phyloP scores from a whole-genome alignment of 768 basidiomycete genomes.

The Amanita jacksonii region DNA sequence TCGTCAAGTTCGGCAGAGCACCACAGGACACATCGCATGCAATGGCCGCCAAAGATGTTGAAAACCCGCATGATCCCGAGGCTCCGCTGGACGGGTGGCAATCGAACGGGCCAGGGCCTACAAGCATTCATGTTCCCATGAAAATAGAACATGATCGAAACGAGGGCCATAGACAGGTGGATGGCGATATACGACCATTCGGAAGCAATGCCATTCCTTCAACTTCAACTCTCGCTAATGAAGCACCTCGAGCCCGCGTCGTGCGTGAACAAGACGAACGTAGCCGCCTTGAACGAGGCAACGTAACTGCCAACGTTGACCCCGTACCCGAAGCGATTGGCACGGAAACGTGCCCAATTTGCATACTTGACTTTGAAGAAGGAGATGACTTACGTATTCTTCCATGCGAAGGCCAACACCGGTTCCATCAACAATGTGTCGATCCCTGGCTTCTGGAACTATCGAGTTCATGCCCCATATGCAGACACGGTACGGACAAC shows the following conservation, averaged over 20 bases:
- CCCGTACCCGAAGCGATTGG: constrained; percentile 60
- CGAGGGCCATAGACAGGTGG: too few species aligned
- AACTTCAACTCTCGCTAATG: too few species aligned
- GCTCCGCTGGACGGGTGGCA: constrained; percentile 15
- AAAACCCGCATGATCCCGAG: constrained; percentile 6
- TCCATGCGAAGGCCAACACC: constrained; percentile 86
- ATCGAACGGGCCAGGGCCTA: constrained; percentile 7
- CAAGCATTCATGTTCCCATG: too few species aligned
- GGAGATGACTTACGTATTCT: constrained; percentile 87
- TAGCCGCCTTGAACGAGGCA: not conserved
- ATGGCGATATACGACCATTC: too few species aligned
- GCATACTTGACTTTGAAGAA: constrained; percentile 88
- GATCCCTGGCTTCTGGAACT: constrained; percentile 91
- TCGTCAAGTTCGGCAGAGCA: constrained; percentile 68
- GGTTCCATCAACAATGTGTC: constrained; percentile 84
- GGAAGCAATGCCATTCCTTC: too few species aligned
- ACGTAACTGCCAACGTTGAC: constrained; percentile 19
- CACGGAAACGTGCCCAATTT: constrained; percentile 88
- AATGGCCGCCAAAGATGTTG: constrained; percentile 17
- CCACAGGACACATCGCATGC: constrained; percentile 7
- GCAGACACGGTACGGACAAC: constrained; percentile 69
- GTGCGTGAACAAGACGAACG: not conserved
- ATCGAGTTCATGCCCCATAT: constrained; percentile 86
- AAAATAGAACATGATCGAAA: too few species aligned
- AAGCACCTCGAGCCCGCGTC: not conserved